Evolutionary conservation across 2,329 filamentous ascomycete species (phyloP).

Genomic region (Spiromastix sp.): DNA sequence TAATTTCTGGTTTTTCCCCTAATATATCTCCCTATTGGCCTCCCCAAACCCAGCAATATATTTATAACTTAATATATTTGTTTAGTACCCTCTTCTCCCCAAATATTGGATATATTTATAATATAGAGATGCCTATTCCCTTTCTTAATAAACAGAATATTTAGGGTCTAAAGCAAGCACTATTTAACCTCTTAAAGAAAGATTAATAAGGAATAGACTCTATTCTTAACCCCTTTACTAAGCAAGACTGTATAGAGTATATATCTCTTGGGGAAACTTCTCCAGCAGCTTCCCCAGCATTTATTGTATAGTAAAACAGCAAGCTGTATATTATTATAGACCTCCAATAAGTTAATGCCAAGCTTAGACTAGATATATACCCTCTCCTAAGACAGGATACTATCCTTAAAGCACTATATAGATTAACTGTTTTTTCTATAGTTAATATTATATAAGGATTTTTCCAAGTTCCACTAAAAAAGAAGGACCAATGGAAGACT

Average conservation of each 20-base stretch:
- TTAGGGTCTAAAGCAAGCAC: not conserved
- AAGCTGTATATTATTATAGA: not conserved
- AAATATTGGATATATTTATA: too few species aligned
- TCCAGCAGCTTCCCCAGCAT: not conserved
- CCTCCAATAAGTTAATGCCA: not conserved
- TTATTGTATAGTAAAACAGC: not conserved
- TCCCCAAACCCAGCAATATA: too few species aligned
- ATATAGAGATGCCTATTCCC: not conserved
- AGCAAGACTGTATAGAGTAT: not conserved
- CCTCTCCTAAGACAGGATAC: not conserved
- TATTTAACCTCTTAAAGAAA: not conserved
- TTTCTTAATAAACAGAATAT: not conserved
- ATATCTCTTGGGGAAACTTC: not conserved
- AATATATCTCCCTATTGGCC: too few species aligned
- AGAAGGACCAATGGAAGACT: not conserved
- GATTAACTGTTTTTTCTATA: not conserved
- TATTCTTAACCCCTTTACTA: not conserved
- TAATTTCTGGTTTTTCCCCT: too few species aligned
- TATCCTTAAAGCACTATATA: not conserved
- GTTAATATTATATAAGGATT: slow-evolving; percentile 2
- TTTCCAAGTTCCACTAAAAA: not conserved
- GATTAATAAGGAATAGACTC: not conserved
- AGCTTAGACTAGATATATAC: not conserved
- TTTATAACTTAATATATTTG: too few species aligned
- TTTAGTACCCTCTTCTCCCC: too few species aligned